Conservation (phyloP, 2,329 filamentous ascomycete species). For the Talaromyces sp. region DNA sequence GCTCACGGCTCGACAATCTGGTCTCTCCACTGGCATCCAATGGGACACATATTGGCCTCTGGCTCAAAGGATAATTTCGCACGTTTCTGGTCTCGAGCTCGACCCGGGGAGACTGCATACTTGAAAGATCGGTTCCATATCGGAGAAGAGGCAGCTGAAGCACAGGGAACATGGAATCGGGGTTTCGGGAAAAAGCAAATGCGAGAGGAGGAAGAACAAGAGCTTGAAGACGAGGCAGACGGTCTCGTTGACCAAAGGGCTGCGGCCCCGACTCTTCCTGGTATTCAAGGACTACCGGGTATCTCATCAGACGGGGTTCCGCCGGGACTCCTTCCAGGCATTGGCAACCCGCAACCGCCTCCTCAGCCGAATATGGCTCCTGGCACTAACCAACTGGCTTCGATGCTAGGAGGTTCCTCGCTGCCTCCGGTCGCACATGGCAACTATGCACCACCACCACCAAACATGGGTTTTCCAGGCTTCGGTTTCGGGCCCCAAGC, state of each 20-base stretch:
- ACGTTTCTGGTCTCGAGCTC: conserved; percentile 88
- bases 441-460: conserved; percentile 17
- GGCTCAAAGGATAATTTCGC: conserved; percentile 96
- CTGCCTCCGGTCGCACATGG: conserved; percentile 19
- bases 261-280: conserved; percentile 50
- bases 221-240: conserved; percentile 88
- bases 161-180: conserved; percentile 89
- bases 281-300: conserved; percentile 51
- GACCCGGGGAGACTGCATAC: conserved; percentile 81
- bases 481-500: conserved; percentile 40
- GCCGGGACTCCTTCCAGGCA: conserved; percentile 41
- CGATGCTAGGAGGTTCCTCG: conserved; percentile 45
- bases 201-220: conserved; percentile 89
- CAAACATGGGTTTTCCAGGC: conserved; percentile 31
- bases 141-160: conserved; percentile 86
- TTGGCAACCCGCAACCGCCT: conserved; percentile 42
- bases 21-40: conserved; percentile 96
- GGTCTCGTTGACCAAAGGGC: conserved; percentile 87
- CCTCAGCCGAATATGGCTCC: conserved; percentile 34
- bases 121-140: conserved; percentile 93
- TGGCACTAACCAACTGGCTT: conserved; percentile 38
- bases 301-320: conserved; percentile 40
- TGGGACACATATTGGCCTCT: conserved; percentile 91
- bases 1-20: conserved; percentile 95
- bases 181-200: conserved; percentile 72